Evolutionary conservation across 495 filamentous ascomycete genomes (phyloP), one percentile per base, ranked within the genome.

Genomic region (Geopyxis carbonaria): DNA sequence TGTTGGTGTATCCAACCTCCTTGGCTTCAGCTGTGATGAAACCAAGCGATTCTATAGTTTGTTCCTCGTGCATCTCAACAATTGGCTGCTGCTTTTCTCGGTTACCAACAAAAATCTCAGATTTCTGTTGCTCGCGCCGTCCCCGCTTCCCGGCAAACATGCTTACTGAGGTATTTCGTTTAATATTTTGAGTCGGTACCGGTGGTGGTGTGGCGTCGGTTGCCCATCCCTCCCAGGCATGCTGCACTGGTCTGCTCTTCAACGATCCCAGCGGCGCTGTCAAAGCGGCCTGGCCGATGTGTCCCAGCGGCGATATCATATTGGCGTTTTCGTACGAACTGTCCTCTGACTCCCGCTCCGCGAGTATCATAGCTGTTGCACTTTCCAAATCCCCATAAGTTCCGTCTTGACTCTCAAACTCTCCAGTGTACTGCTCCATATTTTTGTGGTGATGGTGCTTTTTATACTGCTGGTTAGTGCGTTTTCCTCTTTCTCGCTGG

Each of bases 331-430:
- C 45, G 31, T 48, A 43, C 16, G 20, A 48, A 38, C 44, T 47
- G 21, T 49, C 44, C 16, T 49, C 46, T 4, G 44, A 47, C 13
- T 48, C 38, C 8, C 38, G 41, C 19, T 32, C 41, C 14, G 44
- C 46, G 23, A 32, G 46, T n/a, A 30, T 15, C 3, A 30, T 2
- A n/a, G 27, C 27, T n/a, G 27, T 30, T n/a, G 15, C 27, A 30
- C 27, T 30, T n/a, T 15, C 27, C 27, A n/a, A 15, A 15, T 30
- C 11, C 15, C 27, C 27, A n/a, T 15, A 2, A n/a, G 11, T 30
- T n/a, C 27, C 27, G 27, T 30, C 27, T n/a, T n/a, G n/a, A n/a
- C n/a, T n/a, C n/a, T n/a, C n/a, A n/a, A n/a, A n/a, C n/a, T n/a
- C n/a, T n/a, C n/a, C n/a, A n/a, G n/a, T n/a, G n/a, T n/a, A n/a